A percentile compares a stretch with the other conserved stretches of the same genome.
These are phyloP conservation scores for Hemisphaericaspora xylanilytica DNA, from an alignment of 1,139 yeast species.

Conservation along the genomic window DNA sequence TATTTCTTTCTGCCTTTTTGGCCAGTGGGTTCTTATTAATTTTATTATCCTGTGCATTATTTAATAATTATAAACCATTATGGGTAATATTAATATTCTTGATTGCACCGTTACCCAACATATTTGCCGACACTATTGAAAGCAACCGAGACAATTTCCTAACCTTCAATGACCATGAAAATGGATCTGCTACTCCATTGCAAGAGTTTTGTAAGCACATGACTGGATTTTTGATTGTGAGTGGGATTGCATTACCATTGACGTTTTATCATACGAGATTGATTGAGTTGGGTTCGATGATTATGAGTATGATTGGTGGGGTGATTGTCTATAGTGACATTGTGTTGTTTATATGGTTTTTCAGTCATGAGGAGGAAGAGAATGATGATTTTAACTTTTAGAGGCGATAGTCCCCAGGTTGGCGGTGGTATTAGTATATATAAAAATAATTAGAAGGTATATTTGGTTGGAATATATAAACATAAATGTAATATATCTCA, in stretches of 20 bases:
- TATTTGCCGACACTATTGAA: constrained; percentile 42
- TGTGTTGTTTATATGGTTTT: constrained; percentile 67
- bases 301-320: constrained; percentile 72
- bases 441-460: too few species aligned
- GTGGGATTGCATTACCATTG: constrained; percentile 67
- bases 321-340: constrained; percentile 68
- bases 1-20: constrained; percentile 64
- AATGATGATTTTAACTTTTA: constrained; percentile 53
- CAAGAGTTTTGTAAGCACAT: constrained; percentile 60
- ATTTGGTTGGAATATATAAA: too few species aligned
- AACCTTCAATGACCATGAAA: constrained; percentile 54
- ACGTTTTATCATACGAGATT: constrained; percentile 60
- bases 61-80: constrained; percentile 67
- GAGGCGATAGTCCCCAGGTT: not conserved
- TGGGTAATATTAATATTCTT: constrained; percentile 66
- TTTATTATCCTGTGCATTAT: constrained; percentile 70
- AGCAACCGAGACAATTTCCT: constrained; percentile 56
- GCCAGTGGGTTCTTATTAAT: constrained; percentile 76
- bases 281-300: constrained; percentile 55
- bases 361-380: constrained; percentile 54
- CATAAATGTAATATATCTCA: too few species aligned
- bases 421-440: constrained; percentile 1
- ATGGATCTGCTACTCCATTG: constrained; percentile 42
- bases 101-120: constrained; percentile 70
- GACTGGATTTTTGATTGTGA: constrained; percentile 65